These are phyloP conservation scores for Setaria viridis DNA, from an alignment of 202 grass and related monocot genomes.

Conservation along the genomic window DNA sequence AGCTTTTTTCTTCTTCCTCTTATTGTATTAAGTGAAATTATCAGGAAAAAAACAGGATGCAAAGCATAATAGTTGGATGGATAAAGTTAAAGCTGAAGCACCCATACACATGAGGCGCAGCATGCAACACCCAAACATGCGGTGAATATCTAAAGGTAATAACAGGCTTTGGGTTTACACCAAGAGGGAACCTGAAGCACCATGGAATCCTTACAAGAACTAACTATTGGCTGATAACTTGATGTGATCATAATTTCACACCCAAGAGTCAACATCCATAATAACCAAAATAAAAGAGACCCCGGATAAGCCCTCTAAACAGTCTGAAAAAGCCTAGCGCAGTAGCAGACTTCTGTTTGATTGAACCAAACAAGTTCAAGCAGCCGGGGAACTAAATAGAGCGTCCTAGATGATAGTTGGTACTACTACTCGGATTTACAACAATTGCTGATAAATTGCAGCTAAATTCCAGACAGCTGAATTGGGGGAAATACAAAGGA, in stretches of 20 bases:
- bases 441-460: not conserved
- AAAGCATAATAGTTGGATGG: not conserved
- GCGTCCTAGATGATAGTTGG: not conserved
- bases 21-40: not conserved
- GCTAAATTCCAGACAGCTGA: not conserved
- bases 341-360: not conserved
- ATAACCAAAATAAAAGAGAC: not conserved
- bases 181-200: constrained; percentile 2
- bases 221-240: not conserved
- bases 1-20: constrained; percentile 14
- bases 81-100: constrained; percentile 1
- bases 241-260: not conserved
- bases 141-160: not conserved
- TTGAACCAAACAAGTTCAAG: not conserved
- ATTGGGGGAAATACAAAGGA: not conserved
- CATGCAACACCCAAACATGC: not conserved
- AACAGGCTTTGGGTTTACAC: not conserved
- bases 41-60: not conserved
- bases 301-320: not conserved
- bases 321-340: not conserved
- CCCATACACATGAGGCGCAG: not conserved
- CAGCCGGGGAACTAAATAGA: not conserved
- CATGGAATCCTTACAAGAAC: constrained; percentile 4
- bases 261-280: not conserved
- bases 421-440: not conserved